Conservation (phyloP, 805 yeast genomes). For the Komagataella populi region DNA sequence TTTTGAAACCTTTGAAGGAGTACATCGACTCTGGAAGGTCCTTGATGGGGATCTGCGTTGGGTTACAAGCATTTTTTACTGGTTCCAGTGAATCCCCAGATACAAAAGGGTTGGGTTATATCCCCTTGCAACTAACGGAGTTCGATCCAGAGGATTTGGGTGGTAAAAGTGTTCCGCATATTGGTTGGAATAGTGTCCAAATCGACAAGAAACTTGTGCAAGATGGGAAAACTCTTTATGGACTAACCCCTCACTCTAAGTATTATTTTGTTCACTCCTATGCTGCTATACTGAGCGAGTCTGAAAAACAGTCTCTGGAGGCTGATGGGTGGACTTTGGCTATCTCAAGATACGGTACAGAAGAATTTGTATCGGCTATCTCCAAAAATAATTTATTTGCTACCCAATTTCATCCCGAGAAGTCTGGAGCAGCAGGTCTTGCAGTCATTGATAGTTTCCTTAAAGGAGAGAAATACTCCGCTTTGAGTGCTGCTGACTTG, state of each 20-base stretch:
- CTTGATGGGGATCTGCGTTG: conserved; percentile 96
- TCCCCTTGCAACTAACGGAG: conserved; percentile 38
- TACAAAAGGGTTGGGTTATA: conserved; percentile 41
- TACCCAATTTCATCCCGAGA: conserved; percentile 99
- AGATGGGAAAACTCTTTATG: conserved; percentile 29
- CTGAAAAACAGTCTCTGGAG: conserved; percentile 17
- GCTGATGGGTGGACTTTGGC: conserved; percentile 59
- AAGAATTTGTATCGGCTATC: conserved; percentile 74
- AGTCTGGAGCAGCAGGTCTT: conserved; percentile 86
- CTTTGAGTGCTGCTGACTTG: conserved; percentile 4
- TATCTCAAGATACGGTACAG: conserved; percentile 59
- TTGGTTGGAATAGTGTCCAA: conserved; percentile 71
- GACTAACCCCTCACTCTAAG: conserved; percentile 51
- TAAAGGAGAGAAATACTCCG: conserved; percentile 23
- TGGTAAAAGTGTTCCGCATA: conserved; percentile 81
- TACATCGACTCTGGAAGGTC: conserved; percentile 73
- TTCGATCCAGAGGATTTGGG: conserved; percentile 34
- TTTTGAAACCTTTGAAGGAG: conserved; percentile 48
- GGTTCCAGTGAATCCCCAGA: conserved; percentile 65
- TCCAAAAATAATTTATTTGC: conserved; percentile 73
- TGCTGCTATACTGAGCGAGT: conserved; percentile 52
- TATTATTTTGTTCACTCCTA: conserved; percentile 94
- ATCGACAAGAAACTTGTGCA: conserved; percentile 8
- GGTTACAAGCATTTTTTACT: conserved; percentile 72
- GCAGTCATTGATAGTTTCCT: conserved; percentile 63